These are phyloP conservation scores for Chrysoporthe cubensis DNA, from an alignment of 2,329 filamentous ascomycete species.

Conservation along the genomic window DNA sequence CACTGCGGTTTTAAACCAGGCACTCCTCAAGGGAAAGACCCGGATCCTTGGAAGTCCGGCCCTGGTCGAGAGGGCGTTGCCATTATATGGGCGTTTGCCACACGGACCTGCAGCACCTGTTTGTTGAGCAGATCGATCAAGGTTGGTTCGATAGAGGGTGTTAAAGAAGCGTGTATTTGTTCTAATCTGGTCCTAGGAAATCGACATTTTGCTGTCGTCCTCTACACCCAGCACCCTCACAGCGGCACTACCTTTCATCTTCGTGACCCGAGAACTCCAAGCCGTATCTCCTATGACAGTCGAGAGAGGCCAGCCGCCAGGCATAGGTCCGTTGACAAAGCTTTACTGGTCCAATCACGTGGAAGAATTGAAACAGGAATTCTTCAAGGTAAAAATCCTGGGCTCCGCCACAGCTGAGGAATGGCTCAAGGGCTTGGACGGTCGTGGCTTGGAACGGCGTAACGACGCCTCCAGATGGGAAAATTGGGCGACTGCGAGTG, in stretches of 20 bases:
- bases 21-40: conserved; percentile 32
- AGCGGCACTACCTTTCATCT: conserved; percentile 70
- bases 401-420: conserved; percentile 73
- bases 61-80: conserved; percentile 64
- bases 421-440: conserved; percentile 76
- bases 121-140: conserved; percentile 64
- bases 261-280: conserved; percentile 64
- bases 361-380: conserved; percentile 63
- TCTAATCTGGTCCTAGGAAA: conserved; percentile 58
- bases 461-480: conserved; percentile 73
- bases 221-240: conserved; percentile 64
- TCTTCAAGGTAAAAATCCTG: conserved; percentile 65
- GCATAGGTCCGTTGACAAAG: conserved; percentile 61
- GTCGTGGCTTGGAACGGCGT: conserved; percentile 62
- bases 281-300: conserved; percentile 61
- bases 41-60: conserved; percentile 60
- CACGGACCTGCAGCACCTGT: conserved; percentile 69
- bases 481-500: conserved; percentile 64
- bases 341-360: conserved; percentile 68
- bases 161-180: conserved; percentile 7
- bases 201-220: conserved; percentile 68
- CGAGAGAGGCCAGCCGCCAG: conserved; percentile 52
- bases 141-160: conserved; percentile 49
- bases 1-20: conserved; percentile 60
- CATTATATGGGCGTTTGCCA: conserved; percentile 72